Percentiles rank a stretch among this genome's conserved stretches.
Evolutionary conservation across 306 rosid species (phyloP).

Genomic region (Betula pendula): DNA sequence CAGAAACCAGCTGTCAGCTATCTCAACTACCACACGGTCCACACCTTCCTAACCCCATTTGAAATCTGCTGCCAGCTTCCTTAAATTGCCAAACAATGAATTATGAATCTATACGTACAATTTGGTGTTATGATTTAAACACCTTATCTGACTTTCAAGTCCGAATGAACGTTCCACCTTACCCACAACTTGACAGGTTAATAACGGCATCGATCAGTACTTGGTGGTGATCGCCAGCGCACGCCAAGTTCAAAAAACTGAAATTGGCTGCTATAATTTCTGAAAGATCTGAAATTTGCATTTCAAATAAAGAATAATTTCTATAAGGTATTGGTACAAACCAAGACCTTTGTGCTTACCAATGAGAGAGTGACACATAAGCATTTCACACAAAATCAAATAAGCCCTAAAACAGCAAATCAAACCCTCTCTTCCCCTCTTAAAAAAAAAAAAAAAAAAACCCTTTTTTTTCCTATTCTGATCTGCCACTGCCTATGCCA

Average conservation of each 20-base stretch:
- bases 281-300: not conserved
- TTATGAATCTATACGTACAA: not conserved
- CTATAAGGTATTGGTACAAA: too few relatives aligned
- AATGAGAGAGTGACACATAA: too few relatives aligned
- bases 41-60: slow-evolving; percentile 8
- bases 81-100: not conserved
- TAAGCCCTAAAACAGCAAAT: too few relatives aligned
- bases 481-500: too few relatives aligned
- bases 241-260: not conserved
- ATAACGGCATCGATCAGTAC: not conserved
- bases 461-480: too few relatives aligned
- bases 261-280: not conserved
- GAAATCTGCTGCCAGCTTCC: not conserved
- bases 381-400: too few relatives aligned
- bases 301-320: too few relatives aligned
- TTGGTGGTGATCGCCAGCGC: not conserved
- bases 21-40: slow-evolving; percentile 6
- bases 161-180: not conserved
- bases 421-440: too few relatives aligned
- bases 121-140: not conserved
- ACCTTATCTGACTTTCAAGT: slow-evolving; percentile 1
- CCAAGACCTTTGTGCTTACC: too few relatives aligned
- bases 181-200: not conserved
- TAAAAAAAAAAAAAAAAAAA: too few relatives aligned
- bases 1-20: not conserved